Evolutionary conservation across 345 rosid genomes (phyloP).

Genomic region (Boechera retrofracta): DNA sequence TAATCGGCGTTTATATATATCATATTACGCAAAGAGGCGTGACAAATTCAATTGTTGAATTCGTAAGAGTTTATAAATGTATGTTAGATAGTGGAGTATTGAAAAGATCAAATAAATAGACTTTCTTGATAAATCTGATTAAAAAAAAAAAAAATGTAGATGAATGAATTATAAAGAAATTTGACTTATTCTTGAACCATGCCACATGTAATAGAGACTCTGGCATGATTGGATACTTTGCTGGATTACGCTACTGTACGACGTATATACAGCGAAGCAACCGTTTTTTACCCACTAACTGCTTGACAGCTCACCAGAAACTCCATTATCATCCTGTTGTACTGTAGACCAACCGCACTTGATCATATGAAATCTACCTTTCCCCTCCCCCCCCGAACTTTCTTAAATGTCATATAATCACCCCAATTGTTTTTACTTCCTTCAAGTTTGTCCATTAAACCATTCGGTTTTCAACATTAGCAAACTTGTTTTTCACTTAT

Average conservation of each 20-base stretch:
- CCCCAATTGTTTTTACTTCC: conserved; percentile 8
- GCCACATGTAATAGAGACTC: conserved; percentile 36
- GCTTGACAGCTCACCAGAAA: conserved; percentile 43
- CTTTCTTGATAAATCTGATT: background rate
- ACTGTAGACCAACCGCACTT: background rate
- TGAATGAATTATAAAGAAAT: background rate
- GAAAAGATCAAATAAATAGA: background rate
- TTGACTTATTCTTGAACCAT: conserved; percentile 27
- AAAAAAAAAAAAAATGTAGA: background rate
- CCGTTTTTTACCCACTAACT: conserved; percentile 37
- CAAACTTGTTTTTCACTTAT: background rate
- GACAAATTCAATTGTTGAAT: conserved; percentile 31
- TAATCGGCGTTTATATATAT: background rate
- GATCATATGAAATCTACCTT: conserved; percentile 9
- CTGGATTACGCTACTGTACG: conserved; percentile 42
- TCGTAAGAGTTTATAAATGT: conserved; percentile 6
- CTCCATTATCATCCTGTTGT: conserved; percentile 9
- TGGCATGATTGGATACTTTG: conserved; percentile 44
- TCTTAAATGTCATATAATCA: background rate
- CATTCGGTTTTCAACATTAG: background rate
- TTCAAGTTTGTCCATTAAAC: background rate
- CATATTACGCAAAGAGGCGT: conserved; percentile 26
- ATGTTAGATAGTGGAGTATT: conserved; percentile 26
- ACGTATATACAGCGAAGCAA: conserved; percentile 43
- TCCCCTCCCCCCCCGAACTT: background rate